phyloP scores from a whole-genome alignment of 2,329 filamentous ascomycete genomes.

The Colletotrichum sp. region DNA sequence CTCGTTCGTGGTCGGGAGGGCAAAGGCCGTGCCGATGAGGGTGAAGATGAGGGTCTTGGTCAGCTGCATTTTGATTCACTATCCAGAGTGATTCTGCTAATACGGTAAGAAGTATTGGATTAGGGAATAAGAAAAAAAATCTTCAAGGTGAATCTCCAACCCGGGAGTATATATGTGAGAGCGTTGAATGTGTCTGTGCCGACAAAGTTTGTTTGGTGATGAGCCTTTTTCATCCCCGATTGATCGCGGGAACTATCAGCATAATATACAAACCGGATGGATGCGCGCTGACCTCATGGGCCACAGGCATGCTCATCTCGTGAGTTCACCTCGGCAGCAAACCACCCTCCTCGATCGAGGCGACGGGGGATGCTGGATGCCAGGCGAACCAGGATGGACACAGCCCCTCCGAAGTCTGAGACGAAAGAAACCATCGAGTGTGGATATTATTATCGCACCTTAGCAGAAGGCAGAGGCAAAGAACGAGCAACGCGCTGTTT shows the following conservation, averaged over 20 bases:
- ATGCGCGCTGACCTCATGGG: background rate
- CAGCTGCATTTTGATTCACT: conserved; percentile 19
- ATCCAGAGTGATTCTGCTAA: conserved; percentile 11
- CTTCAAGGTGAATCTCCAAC: background rate
- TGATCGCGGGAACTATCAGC: background rate
- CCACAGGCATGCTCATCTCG: background rate
- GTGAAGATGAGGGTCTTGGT: conserved; percentile 16
- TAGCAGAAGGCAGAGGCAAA: background rate
- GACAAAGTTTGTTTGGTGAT: background rate
- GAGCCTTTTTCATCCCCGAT: background rate
- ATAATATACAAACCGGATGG: conserved; percentile 7
- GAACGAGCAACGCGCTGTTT: background rate
- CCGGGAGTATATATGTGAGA: conserved; percentile 9
- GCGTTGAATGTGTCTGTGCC: conserved; percentile 2
- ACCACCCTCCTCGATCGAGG: background rate
- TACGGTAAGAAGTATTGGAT: background rate
- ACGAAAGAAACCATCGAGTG: conserved; percentile 1
- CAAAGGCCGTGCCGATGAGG: conserved; percentile 14
- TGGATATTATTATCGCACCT: conserved; percentile 14
- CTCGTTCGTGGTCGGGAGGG: background rate
- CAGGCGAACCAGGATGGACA: background rate
- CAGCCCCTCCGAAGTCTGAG: background rate
- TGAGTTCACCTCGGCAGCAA: conserved; percentile 14
- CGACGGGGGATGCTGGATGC: background rate
- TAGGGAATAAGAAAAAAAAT: background rate